These are phyloP conservation scores for Lasiosphaeriaceae sp. DNA, from an alignment of 495 filamentous ascomycete species.

Conservation along the genomic window DNA sequence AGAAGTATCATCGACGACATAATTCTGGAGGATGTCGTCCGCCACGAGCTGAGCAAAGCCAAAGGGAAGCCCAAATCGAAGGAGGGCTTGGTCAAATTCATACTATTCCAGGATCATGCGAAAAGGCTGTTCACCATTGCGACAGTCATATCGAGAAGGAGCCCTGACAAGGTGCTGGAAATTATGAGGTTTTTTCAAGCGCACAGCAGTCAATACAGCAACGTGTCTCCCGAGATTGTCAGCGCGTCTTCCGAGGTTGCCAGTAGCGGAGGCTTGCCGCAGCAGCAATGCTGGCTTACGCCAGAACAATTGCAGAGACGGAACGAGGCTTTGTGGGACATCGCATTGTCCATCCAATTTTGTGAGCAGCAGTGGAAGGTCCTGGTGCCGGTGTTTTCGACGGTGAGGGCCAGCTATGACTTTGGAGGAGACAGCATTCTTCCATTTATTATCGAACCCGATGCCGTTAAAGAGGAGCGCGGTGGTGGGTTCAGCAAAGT, in stretches of 20 bases:
- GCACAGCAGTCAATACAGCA: no score
- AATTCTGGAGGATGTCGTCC: not conserved
- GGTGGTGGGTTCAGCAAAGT: conserved; percentile 11
- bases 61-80: not conserved
- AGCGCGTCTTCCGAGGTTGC: no score
- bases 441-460: conserved; percentile 7
- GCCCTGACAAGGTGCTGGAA: no score
- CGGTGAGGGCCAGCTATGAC: conserved; percentile 7
- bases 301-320: not conserved
- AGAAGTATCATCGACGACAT: not conserved
- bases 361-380: conserved; percentile 12
- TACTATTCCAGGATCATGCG: not conserved
- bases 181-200: no score
- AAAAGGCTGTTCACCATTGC: not conserved
- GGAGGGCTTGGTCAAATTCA: not conserved
- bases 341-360: not conserved
- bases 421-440: conserved; percentile 5
- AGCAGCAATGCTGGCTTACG: not conserved
- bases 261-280: no score
- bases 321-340: not conserved
- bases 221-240: no score
- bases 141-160: no score
- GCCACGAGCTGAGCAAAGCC: not conserved
- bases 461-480: not conserved
- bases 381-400: conserved; percentile 11